Evolutionary conservation across 2,329 filamentous ascomycete genomes (phyloP), one percentile per base, ranked within the genome.

Genomic region (Alternaria arborescens): DNA sequence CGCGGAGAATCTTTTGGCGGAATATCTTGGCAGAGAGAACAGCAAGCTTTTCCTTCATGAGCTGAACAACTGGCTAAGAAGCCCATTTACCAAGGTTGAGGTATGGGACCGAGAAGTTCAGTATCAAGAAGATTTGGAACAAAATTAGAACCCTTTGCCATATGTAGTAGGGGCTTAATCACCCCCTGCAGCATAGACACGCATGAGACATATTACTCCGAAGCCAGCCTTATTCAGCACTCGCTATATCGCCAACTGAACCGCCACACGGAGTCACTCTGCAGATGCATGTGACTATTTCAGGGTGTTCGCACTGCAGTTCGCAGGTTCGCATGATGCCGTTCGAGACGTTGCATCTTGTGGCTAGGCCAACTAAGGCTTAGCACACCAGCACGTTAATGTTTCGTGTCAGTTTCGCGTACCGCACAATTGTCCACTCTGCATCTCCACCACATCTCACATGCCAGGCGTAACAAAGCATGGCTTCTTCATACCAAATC

Each of bases 81-180:
- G 93, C 76, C 93, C 94, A 0, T 94, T 88, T 71, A 83, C 78
- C 3, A 88, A 85, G 8, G 78, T 97, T 8, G 84, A 87, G 52
- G 89, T 90, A 47, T 98, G 93, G 93, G 94, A 97, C 80, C 82
- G 85, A 18, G 82, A 88, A 65, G 91, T 94, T 14, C 92, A 94
- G 77, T 97, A 97, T 72, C 70, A 36, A 5, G 70, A 75, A 43
- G 55, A 60, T 40, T 14, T 34, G 8, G 46, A 38, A 24, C 30
- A 43, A 28, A 20, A 24, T 24, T 52, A 52, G 52, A 46, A 14
- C 38, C 20, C 34, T 42, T 8, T 4, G 32, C n/a, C 20, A 53
- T 26, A 8, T 53, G 40, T 32, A 24, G 16, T 40, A 42, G 24
- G n/a, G 7, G 42, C 22, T 36, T 14, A 16, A 24, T 55, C 24